Conservation (phyloP, 345 rosid species). For the Erodium maritimum region DNA sequence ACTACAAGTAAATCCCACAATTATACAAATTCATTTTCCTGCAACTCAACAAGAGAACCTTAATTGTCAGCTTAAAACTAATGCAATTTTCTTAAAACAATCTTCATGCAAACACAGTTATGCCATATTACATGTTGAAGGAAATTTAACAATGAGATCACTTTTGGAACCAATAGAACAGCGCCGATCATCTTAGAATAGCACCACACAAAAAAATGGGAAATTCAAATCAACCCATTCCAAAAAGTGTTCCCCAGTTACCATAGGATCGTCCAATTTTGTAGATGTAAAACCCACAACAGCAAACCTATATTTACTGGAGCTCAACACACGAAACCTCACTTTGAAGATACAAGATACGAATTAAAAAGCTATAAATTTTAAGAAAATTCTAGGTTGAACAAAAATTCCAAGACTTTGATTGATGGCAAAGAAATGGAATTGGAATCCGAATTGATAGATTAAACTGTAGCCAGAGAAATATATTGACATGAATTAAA, state of each 20-base stretch:
- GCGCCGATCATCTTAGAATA: too few species aligned
- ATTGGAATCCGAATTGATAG: not conserved
- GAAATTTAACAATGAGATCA: too few species aligned
- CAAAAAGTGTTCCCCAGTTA: not conserved
- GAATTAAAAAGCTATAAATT: too few species aligned
- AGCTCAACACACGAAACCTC: not conserved
- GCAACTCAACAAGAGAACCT: too few species aligned
- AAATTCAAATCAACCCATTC: not conserved
- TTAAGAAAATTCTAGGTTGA: not conserved
- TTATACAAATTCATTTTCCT: too few species aligned
- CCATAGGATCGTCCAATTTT: not conserved
- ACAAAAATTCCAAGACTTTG: not conserved
- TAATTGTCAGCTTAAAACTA: too few species aligned
- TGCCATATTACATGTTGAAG: too few species aligned
- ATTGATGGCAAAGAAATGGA: not conserved
- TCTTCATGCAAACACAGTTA: too few species aligned
- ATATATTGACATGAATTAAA: not conserved
- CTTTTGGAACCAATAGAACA: too few species aligned
- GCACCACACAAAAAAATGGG: not conserved
- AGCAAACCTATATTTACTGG: not conserved
- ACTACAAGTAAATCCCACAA: too few species aligned
- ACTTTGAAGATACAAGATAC: not conserved
- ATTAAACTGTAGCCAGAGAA: not conserved
- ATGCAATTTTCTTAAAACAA: too few species aligned
- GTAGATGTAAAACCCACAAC: not conserved